Evolutionary conservation across 2,329 filamentous ascomycete genomes (phyloP), one percentile per base, ranked within the genome.

Genomic region (Nigrospora sphaerica): DNA sequence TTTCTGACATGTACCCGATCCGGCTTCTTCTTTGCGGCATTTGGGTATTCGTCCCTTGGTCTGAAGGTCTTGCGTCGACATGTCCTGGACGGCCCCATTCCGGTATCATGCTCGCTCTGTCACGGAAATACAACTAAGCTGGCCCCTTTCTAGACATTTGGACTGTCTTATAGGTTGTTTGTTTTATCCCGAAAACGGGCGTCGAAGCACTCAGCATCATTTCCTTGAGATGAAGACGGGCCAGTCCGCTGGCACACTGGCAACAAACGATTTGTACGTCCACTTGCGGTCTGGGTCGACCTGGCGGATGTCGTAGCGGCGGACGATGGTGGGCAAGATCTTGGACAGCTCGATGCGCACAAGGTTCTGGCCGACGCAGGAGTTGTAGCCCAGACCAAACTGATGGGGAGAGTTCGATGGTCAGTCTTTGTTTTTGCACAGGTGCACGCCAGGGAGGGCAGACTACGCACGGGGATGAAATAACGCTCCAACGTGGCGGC

Each of bases 271-370:
- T 18, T 49, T 47, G 18, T 49, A 54, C 17, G 37, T 46, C 51
- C 51, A 53, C 33, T 54, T 42, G 33, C 50, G 51, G 2, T 43
- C 40, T 18, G 48, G 28, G 32, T 50, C 44, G 34, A 52, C 51
- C 17, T 53, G 51, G 14, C 28, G 32, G 18, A 54, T 49, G 11
- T 53, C 45, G 23, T 53, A 54, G 32, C 52, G 49, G 11, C 52
- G 47, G 11, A 53, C 44, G 16, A 54, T 44, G 2, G 52, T 54
- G 1, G 52, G 47, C 16, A 51, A 23, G 35, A 54, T 45, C 40
- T 54, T 54, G 18, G 49, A 49, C 37, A 54, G 32, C 44, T 54
- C 52, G 17, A 54, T 48, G n/a, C 45, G 46, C 1, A 50, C 51
- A 12, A 54, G 40, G 5, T 54, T 49, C 46, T 54, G 52, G 4